Evolutionary conservation across 1,284 basidiomycete species (phyloP).

Genomic region (Rhodotorula sp.): DNA sequence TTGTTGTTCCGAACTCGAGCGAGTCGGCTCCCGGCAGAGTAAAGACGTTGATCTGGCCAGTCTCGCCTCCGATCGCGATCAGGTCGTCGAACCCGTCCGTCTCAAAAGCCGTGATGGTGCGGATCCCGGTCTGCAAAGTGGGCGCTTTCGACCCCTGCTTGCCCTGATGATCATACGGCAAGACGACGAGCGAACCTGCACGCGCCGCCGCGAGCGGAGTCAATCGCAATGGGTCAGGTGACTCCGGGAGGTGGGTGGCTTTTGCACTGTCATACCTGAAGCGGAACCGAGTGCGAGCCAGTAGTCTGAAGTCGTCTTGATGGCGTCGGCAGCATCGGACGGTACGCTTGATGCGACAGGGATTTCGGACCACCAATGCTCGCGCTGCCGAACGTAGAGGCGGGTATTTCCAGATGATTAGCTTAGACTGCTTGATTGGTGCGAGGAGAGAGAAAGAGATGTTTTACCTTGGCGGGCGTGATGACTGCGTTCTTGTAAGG

Average conservation of each 20-base stretch:
- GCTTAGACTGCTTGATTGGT: not conserved
- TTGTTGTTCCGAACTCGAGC: slow-evolving; percentile 4
- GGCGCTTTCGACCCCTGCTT: slow-evolving; percentile 39
- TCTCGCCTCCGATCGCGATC: slow-evolving; percentile 37
- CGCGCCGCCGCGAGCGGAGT: not conserved
- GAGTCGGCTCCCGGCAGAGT: slow-evolving; percentile 11
- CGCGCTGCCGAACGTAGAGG: slow-evolving; percentile 24
- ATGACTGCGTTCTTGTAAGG: slow-evolving; percentile 43
- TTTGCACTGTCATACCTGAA: slow-evolving; percentile 15
- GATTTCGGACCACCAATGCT: slow-evolving; percentile 41
- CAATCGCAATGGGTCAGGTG: no score
- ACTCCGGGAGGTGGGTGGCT: no score
- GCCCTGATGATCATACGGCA: slow-evolving; percentile 36
- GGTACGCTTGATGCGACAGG: slow-evolving; percentile 25
- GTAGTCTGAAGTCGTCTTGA: slow-evolving; percentile 28
- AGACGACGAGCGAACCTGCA: slow-evolving; percentile 40
- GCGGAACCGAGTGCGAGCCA: slow-evolving; percentile 35
- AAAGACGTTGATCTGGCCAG: slow-evolving; percentile 30
- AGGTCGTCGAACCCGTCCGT: slow-evolving; percentile 40
- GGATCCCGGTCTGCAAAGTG: slow-evolving; percentile 28
- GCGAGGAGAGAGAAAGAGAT: not conserved
- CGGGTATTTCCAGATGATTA: not conserved
- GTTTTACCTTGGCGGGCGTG: slow-evolving; percentile 37
- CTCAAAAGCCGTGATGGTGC: slow-evolving; percentile 39
- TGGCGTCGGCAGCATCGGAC: slow-evolving; percentile 32